Evolutionary conservation across 257 asterid species (phyloP).

Genomic region (Forsythia suspensa): DNA sequence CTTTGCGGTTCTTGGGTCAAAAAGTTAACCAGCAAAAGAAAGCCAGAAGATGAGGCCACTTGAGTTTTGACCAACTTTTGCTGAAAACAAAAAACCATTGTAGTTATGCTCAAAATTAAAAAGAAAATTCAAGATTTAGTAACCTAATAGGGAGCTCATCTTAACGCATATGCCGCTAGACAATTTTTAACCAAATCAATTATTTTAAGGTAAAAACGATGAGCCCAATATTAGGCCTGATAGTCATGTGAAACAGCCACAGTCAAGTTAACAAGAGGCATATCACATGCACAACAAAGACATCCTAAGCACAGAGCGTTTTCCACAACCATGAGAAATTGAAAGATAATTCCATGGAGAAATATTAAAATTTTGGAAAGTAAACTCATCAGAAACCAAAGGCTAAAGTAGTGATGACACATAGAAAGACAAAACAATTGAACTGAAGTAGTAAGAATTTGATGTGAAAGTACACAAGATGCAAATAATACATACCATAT

Average conservation of each 20-base stretch:
- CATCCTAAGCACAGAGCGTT: background rate
- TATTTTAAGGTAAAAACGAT: background rate
- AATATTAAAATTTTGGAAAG: background rate
- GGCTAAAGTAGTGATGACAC: background rate
- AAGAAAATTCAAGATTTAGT: background rate
- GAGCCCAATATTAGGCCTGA: background rate
- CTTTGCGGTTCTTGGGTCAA: background rate
- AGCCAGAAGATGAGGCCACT: background rate
- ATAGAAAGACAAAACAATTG: background rate
- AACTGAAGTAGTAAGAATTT: background rate
- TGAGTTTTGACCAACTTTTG: background rate
- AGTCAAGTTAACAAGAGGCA: background rate
- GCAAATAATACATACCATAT: slow-evolving; percentile 60
- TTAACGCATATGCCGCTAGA: background rate
- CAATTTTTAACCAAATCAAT: background rate
- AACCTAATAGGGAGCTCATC: background rate
- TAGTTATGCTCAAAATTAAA: no score
- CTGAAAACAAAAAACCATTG: background rate
- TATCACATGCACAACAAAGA: background rate
- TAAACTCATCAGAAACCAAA: background rate
- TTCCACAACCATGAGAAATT: background rate
- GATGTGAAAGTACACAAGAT: slow-evolving; percentile 7
- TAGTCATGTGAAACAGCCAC: background rate
- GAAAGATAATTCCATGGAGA: background rate
- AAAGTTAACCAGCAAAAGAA: background rate